A percentile compares a stretch with the other conserved stretches of the same genome.
These are phyloP conservation scores for Epichloe aotearoae DNA, from an alignment of 2,329 filamentous ascomycete species.

Conservation along the genomic window DNA sequence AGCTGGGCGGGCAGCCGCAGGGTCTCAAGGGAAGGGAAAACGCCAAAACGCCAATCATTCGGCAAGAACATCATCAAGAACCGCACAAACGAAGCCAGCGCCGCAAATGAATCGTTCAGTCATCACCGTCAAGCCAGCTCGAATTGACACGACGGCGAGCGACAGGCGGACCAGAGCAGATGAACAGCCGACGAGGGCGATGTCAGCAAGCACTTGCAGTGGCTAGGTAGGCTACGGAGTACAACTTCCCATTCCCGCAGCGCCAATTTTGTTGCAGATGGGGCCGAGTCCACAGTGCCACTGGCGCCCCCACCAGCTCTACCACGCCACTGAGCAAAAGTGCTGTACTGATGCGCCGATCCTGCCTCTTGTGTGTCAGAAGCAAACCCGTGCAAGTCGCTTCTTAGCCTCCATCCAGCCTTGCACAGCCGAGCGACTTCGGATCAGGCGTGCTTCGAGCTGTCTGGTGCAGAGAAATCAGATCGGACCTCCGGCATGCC, in stretches of 20 bases:
- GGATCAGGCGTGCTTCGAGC: not conserved
- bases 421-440: not conserved
- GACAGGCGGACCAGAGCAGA: not conserved
- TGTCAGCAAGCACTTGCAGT: not conserved
- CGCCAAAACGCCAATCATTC: not conserved
- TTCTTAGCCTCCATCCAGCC: not conserved
- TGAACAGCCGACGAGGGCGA: too few species aligned
- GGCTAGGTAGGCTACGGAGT: not conserved
- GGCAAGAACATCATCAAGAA: not conserved
- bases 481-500: not conserved
- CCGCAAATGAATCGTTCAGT: too few species aligned
- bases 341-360: not conserved
- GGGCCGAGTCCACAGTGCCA: not conserved
- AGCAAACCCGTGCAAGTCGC: not conserved
- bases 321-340: not conserved
- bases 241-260: not conserved
- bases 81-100: too few species aligned
- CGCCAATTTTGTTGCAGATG: not conserved
- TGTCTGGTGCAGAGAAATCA: not conserved
- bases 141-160: not conserved
- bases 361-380: not conserved
- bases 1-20: not conserved
- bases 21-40: not conserved
- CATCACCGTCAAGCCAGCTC: not conserved
- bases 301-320: slow-evolving; percentile 1